phyloP scores from a whole-genome alignment of 257 asterid species.

The Striga asiatica region DNA sequence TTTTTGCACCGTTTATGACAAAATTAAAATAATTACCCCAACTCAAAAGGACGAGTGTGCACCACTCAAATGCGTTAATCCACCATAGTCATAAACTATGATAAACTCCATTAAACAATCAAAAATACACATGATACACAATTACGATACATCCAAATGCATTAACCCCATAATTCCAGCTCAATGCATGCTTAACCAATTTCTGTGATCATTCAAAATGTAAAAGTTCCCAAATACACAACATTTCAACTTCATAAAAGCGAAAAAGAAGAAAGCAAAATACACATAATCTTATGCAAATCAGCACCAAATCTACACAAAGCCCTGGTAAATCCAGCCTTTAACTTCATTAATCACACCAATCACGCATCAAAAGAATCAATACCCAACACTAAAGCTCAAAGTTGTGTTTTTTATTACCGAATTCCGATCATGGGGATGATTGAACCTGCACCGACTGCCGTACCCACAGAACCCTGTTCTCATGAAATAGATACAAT shows the following conservation, averaged over 20 bases:
- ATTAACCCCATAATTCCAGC: no score
- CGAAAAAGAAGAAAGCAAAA: not conserved
- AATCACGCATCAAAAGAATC: slow-evolving; percentile 11
- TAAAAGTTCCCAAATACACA: slow-evolving; percentile 6
- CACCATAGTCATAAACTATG: no score
- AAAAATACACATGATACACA: no score
- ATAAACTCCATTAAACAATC: no score
- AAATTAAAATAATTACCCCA: no score
- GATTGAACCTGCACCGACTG: slow-evolving; percentile 90
- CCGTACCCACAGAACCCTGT: slow-evolving; percentile 93
- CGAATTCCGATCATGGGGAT: slow-evolving; percentile 64
- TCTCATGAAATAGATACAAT: slow-evolving; percentile 82
- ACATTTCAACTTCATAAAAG: slow-evolving; percentile 9
- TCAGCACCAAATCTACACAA: slow-evolving; percentile 15
- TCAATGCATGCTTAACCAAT: no score
- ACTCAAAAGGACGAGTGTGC: no score
- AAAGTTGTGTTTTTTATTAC: slow-evolving; percentile 25
- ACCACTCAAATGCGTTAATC: no score
- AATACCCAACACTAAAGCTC: slow-evolving; percentile 11
- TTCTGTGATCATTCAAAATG: slow-evolving; percentile 13
- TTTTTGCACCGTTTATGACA: no score
- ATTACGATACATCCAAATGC: no score
- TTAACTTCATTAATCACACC: no score
- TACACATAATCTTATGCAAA: not conserved
- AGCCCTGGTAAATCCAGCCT: slow-evolving; percentile 7